Evolutionary conservation across 2,329 filamentous ascomycete genomes (phyloP).

Genomic region (Phaeosphaeria sp.): DNA sequence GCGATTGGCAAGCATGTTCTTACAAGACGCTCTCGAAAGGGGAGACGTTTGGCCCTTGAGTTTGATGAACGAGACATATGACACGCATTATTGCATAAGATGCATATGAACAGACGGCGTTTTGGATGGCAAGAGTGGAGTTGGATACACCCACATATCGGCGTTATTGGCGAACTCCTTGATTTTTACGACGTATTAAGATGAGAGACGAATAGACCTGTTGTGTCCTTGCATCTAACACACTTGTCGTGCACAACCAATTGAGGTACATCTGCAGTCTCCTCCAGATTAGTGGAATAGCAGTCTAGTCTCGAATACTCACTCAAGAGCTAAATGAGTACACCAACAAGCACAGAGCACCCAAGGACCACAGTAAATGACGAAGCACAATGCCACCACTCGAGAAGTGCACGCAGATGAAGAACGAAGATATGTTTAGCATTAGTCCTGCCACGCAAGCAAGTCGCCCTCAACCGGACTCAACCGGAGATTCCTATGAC

Average conservation of each 20-base stretch:
- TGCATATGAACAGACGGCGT: not conserved
- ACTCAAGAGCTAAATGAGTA: too few relatives aligned
- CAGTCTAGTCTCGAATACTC: too few relatives aligned
- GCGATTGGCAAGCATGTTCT: conserved; percentile 82
- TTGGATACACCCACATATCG: not conserved
- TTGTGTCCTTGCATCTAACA: too few relatives aligned
- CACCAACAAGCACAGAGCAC: too few relatives aligned
- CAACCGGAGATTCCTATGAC: not conserved
- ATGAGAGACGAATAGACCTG: not conserved
- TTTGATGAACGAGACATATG: not conserved
- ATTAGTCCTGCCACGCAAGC: not conserved
- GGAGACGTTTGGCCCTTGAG: conserved; percentile 42
- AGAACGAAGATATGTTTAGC: not conserved
- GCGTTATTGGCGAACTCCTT: not conserved
- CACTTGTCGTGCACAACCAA: too few relatives aligned
- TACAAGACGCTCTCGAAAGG: conserved; percentile 64
- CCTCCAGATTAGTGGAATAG: too few relatives aligned
- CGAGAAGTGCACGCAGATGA: too few relatives aligned
- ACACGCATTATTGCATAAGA: not conserved
- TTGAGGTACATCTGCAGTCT: too few relatives aligned
- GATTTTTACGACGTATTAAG: not conserved
- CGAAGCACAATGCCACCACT: too few relatives aligned
- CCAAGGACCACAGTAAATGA: too few relatives aligned
- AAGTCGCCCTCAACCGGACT: not conserved
- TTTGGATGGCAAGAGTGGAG: not conserved